Evolutionary conservation across 2,329 filamentous ascomycete genomes (phyloP), one percentile per base, ranked within the genome.

Genomic region (Neofusicoccum kwambonambiense): DNA sequence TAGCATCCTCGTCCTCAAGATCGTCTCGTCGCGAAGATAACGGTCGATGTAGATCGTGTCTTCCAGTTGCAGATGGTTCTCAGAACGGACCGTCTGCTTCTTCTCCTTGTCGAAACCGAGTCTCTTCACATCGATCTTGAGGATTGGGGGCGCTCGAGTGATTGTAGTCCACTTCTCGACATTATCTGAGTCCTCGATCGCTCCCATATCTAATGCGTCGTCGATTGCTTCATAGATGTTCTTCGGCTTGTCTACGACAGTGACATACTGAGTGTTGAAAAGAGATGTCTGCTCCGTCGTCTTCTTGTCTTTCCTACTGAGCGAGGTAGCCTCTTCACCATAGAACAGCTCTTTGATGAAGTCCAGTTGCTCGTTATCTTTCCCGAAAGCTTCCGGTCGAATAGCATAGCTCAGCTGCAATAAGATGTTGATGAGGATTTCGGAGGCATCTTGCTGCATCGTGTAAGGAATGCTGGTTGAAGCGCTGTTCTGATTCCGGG

Each of bases 401-500:
- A 98, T 93, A 2, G 94, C 93, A 61, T 91, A 93, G 72, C 95
- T 91, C n/a, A 97, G 82, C 58, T 95, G 90, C 73, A 94, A 93
- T 65, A 97, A 87, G 31, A 97, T 91, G 71, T 94, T 95, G 65
- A 92, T 92, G 80, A 97, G 93, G 51, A 97, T 94, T 77, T 99
- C 95, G 12, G 93, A 93, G 4, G 97, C 94, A 77, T 99, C 95
- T 78, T 99, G 93, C 73, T 99, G 95, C 56, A 65, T 52, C 15
- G 57, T 73, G 73, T 39, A 92, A 85, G 17, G 84, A 27, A 57
- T 58, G n/a, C 42, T 44, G 12, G 51, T 8, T 4, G 62, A n/a
- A 31, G 34, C 42, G 34, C 22, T 63, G 35, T n/a, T 31, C 39
- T 52, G 60, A 6, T 56, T 64, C 15, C 86, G 78, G 45, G 86